Evolutionary conservation across 352 stramenopile species (phyloP), one percentile per base, ranked within the genome.

Genomic region (Pythium utonaiense): DNA sequence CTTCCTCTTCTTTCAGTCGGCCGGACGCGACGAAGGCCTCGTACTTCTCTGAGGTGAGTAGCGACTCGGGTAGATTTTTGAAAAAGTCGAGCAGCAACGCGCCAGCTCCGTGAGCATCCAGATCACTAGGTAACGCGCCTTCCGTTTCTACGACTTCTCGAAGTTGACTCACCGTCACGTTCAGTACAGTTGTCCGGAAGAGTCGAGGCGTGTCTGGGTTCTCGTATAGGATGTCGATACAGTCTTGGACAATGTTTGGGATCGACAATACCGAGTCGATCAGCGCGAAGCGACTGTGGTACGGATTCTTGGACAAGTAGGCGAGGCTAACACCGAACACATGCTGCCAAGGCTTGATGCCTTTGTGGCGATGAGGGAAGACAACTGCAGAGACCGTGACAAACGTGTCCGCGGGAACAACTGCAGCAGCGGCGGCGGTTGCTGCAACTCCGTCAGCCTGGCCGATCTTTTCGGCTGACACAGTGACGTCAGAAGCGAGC

Each of bases 341-440:
- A 40, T 90, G 80, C 61, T 94, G 85, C 80, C 82, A 94, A 33
- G 82, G 84, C 53, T 92, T 89, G 57, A 92, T 89, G 7, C 75
- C 79, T 44, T 88, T 82, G 54, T 89, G 74, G 5, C 79, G 82
- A 68, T 91, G 78, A 1, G 72, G 75, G 53, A 89, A 91, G n/a
- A 75, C 62, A 3, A 82, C 76, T 3, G 73, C 73, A 13, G 78
- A 75, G 2, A 87, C 58, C 42, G 83, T 74, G 3, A 88, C 61
- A 55, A 75, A 69, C 6, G 66, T 56, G 30, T 86, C 73, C 6
- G 67, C 66, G 4, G 44, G 44, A 3, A 60, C n/a, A 1, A 48
- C 30, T 0, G 59, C 14, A 41, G 19, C 5, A 27, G 4, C 33
- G 19, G 53, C 41, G 17, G 53, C 47, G 5, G 47, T 36, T 0